Base-by-base conservation (phyloP, 768 basidiomycete species). In the Serendipita indica region DNA sequence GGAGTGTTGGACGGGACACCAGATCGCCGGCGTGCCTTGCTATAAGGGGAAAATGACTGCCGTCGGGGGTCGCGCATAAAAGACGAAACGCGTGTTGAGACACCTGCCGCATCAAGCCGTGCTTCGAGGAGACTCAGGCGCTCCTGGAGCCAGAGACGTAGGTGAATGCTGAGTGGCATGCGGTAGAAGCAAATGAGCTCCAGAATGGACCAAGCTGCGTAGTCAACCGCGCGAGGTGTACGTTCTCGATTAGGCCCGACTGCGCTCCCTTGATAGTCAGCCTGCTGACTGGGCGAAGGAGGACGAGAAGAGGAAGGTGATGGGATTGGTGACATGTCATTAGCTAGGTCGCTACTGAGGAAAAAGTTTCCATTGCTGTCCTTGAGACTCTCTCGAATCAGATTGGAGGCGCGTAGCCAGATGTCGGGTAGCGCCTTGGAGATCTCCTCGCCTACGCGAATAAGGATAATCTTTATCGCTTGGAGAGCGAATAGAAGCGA, bases 281-380 rank as follows among this genome's bases (percentile, higher is more conserved):
- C 65, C 62, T 59, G 66, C 67, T 58, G 70, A 65, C 20, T 39
- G 14, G 59, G 46, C 18, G 43, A 57, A 7, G 59, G 13, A 13
- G 43, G 46, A 4, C 59, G 27, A 13, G 34, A 46, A 1, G 46
- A 27, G 25, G 59, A 14, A 2, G 59, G 27, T 1, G 82, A 81
- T 12, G 75, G 68, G 3, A 72, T 66, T 3, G 76, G 71, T 0
- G 81, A 79, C 58, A 67, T 66, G 6, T 77, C 74, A 10, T 70
- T 68, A 1, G 64, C 59, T 1, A 16, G 63, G 69, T 13, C 32
- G 16, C 34, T 37, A 33, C 32, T 57, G n/a, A 80, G 60, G 2
- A 79, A 79, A 65, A 88, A 86, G n/a, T 69, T 68, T 0, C 80
- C 82, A 63, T 75, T 78, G 2, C 85, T 86, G 34, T 81, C 80